Evolutionary conservation across 2,329 filamentous ascomycete genomes (phyloP).

Genomic region (Ophiostoma australiae): DNA sequence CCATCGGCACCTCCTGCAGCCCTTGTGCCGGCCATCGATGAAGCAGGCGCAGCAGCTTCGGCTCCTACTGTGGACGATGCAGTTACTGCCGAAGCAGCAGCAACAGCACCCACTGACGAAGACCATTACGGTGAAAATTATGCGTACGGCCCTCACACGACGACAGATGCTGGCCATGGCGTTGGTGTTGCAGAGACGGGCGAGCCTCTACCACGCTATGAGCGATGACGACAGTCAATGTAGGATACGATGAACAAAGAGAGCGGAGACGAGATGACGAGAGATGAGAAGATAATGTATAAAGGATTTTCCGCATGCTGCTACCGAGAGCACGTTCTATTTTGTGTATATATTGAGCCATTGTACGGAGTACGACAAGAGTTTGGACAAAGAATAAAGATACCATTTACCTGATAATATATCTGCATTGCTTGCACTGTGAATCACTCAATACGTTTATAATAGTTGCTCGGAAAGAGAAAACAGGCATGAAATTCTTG

Average conservation of each 20-base stretch:
- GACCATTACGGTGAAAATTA: constrained; percentile 31
- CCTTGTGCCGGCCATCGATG: background rate
- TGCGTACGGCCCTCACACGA: constrained; percentile 26
- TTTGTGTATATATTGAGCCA: constrained; percentile 1
- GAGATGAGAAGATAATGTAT: background rate
- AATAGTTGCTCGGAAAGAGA: constrained; percentile 4
- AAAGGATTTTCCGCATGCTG: background rate
- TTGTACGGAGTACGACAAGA: constrained; percentile 5
- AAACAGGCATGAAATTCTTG: background rate
- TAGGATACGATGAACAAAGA: background rate
- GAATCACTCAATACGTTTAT: too few species aligned
- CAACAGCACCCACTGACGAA: constrained; percentile 15
- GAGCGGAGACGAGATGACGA: background rate
- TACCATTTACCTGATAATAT: constrained; percentile 1
- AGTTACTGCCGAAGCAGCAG: background rate
- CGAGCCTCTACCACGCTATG: constrained; percentile 34
- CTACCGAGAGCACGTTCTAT: background rate
- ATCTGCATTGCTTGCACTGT: background rate
- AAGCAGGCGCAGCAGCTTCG: background rate
- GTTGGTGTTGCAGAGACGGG: constrained; percentile 17
- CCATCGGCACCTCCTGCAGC: background rate
- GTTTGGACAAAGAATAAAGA: constrained; percentile 9
- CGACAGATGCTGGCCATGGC: constrained; percentile 15
- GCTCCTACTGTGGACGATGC: constrained; percentile 32
- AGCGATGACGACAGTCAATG: constrained; percentile 27